These are phyloP conservation scores for Striga asiatica DNA, from an alignment of 257 asterid species.

Conservation along the genomic window DNA sequence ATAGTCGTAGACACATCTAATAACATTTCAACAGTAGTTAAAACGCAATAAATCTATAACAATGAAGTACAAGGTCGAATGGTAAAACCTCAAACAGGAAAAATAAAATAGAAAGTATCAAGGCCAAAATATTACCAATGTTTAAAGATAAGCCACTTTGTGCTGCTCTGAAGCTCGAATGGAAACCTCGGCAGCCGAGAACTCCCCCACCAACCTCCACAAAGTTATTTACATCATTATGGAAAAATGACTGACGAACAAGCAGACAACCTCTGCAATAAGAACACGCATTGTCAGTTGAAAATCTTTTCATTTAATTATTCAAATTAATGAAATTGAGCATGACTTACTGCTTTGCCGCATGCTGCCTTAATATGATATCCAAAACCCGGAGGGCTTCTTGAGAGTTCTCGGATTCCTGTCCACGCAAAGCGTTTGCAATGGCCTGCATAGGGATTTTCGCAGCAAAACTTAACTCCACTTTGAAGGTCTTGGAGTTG, in stretches of 20 bases:
- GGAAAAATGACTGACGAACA: slow-evolving; percentile 80
- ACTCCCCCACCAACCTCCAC: slow-evolving; percentile 87
- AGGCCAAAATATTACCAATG: slow-evolving; percentile 39
- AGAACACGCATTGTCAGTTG: background rate
- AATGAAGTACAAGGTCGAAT: background rate
- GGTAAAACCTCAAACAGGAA: background rate
- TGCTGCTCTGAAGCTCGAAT: slow-evolving; percentile 75
- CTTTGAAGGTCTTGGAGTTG: slow-evolving; percentile 68
- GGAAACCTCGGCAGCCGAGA: slow-evolving; percentile 85
- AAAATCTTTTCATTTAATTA: background rate
- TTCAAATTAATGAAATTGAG: background rate
- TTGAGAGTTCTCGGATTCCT: slow-evolving; percentile 73
- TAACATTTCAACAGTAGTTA: slow-evolving; percentile 1
- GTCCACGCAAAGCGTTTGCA: slow-evolving; percentile 77
- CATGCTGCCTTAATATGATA: slow-evolving; percentile 89
- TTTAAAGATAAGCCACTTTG: slow-evolving; percentile 83
- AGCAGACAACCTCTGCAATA: slow-evolving; percentile 69
- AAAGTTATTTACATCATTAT: slow-evolving; percentile 58
- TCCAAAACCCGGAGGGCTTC: slow-evolving; percentile 84
- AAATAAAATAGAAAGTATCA: background rate
- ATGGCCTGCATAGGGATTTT: slow-evolving; percentile 81
- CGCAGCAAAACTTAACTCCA: slow-evolving; percentile 78
- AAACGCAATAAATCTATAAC: background rate
- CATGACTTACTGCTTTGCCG: slow-evolving; percentile 82
- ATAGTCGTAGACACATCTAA: slow-evolving; percentile 84